Percentiles rank a stretch among this genome's conserved stretches.
Evolutionary conservation across 306 rosid species (phyloP).

Genomic region (Cicer bijugum): DNA sequence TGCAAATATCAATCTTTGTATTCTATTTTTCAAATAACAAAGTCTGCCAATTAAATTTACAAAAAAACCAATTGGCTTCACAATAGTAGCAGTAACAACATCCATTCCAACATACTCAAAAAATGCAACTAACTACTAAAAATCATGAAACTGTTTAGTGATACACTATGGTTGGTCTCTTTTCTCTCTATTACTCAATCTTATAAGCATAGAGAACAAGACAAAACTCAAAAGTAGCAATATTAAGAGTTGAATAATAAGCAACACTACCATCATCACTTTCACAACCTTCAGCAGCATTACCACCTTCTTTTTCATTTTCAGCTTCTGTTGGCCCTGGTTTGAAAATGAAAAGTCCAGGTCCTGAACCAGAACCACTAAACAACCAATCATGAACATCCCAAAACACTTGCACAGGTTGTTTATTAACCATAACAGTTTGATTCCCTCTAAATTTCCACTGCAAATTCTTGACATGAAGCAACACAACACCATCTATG

Average conservation of each 20-base stretch:
- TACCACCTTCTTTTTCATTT: constrained; percentile 60
- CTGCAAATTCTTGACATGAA: constrained; percentile 84
- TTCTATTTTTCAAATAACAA: constrained; percentile 27
- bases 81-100: constrained; percentile 31
- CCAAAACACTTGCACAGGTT: constrained; percentile 84
- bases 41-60: constrained; percentile 12
- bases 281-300: constrained; percentile 51
- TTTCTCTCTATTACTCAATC: constrained; percentile 52
- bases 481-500: constrained; percentile 76
- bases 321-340: constrained; percentile 69
- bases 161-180: not conserved
- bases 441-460: constrained; percentile 97
- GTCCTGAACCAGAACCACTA: constrained; percentile 61
- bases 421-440: constrained; percentile 68
- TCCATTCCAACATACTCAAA: constrained; percentile 34
- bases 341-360: constrained; percentile 84
- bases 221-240: constrained; percentile 61
- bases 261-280: constrained; percentile 64
- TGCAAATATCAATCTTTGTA: constrained; percentile 35
- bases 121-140: constrained; percentile 39
- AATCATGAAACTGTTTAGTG: constrained; percentile 30
- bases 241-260: constrained; percentile 57
- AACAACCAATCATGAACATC: constrained; percentile 98
- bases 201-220: constrained; percentile 79
- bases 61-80: constrained; percentile 33